A percentile compares a stretch with the other conserved stretches of the same genome.
Evolutionary conservation across 495 filamentous ascomycete species (phyloP).

Genomic region (Tuber aestivum): DNA sequence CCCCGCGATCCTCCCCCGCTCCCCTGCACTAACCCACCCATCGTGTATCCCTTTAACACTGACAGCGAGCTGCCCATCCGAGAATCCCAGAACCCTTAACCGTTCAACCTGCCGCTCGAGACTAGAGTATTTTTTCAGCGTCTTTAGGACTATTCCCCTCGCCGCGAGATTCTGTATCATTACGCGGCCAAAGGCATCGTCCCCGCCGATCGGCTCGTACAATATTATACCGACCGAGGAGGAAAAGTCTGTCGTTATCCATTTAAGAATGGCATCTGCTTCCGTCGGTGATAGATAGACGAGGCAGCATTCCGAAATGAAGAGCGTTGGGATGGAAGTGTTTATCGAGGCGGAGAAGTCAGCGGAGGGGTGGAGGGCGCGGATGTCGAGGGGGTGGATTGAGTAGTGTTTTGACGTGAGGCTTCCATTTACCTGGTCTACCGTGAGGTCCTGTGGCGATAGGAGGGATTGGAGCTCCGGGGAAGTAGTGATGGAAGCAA

Average conservation of each 20-base stretch:
- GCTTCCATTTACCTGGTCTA: slow-evolving; percentile 36
- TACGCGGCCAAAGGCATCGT: slow-evolving; percentile 77
- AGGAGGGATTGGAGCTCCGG: slow-evolving; percentile 43
- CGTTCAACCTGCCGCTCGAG: slow-evolving; percentile 61
- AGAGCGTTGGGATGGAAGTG: slow-evolving; percentile 61
- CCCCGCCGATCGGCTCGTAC: slow-evolving; percentile 81
- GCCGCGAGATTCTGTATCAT: slow-evolving; percentile 88
- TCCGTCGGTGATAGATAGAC: slow-evolving; percentile 67
- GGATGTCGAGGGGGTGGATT: slow-evolving; percentile 77
- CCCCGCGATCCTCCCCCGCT: slow-evolving; percentile 70
- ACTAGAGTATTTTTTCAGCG: slow-evolving; percentile 63
- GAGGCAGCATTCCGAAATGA: slow-evolving; percentile 91
- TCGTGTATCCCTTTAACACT: slow-evolving; percentile 73
- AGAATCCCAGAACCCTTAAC: slow-evolving; percentile 58
- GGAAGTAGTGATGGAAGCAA: slow-evolving; percentile 34
- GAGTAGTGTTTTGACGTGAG: slow-evolving; percentile 51
- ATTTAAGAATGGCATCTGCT: slow-evolving; percentile 59
- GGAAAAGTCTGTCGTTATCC: slow-evolving; percentile 56
- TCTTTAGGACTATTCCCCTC: slow-evolving; percentile 78
- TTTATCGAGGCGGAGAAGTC: slow-evolving; percentile 46
- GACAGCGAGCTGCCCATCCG: slow-evolving; percentile 51
- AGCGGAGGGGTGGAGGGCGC: slow-evolving; percentile 49
- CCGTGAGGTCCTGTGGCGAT: slow-evolving; percentile 7
- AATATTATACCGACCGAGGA: slow-evolving; percentile 59
- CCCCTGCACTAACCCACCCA: slow-evolving; percentile 61